Percentiles rank a stretch among this genome's conserved stretches.
Evolutionary conservation across 2,329 filamentous ascomycete genomes (phyloP).

Genomic region (Penicillium brasilianum): DNA sequence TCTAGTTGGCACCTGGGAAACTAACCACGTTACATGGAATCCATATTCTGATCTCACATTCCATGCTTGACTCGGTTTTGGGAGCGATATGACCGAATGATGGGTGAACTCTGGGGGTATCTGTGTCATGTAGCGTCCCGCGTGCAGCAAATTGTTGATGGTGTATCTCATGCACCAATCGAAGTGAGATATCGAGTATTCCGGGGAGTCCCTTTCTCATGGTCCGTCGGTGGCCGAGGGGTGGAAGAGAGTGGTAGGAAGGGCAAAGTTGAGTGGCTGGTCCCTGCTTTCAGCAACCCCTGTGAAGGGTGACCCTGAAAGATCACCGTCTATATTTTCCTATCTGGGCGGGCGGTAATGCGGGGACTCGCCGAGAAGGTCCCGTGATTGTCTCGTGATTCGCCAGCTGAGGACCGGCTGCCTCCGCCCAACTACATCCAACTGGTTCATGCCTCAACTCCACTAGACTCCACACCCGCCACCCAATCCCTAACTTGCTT

Average conservation of each 20-base stretch:
- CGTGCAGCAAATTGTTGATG: not conserved
- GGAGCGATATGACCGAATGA: too few relatives aligned
- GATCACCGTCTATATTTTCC: constrained; percentile 25
- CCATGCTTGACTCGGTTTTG: too few relatives aligned
- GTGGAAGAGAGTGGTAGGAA: not conserved
- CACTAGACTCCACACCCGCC: not conserved
- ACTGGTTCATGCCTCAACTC: not conserved
- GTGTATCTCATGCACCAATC: not conserved
- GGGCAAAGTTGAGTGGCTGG: constrained; percentile 20
- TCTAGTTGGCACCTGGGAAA: not conserved
- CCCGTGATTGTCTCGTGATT: not conserved
- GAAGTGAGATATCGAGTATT: not conserved
- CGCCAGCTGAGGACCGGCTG: not conserved
- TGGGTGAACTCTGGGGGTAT: too few relatives aligned
- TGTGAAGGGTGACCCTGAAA: constrained; percentile 19
- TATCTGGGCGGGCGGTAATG: constrained; percentile 12
- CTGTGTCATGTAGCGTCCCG: not conserved
- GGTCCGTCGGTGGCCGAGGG: constrained; percentile 1
- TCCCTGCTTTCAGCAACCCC: constrained; percentile 11
- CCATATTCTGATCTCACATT: not conserved
- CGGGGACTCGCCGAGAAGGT: constrained; percentile 14
- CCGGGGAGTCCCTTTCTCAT: not conserved
- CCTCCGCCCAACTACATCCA: not conserved
- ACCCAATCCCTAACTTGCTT: not conserved
- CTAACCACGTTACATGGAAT: not conserved